These are phyloP conservation scores for Apiospora rasikravindrae DNA, from an alignment of 2,329 filamentous ascomycete genomes.

Conservation along the genomic window DNA sequence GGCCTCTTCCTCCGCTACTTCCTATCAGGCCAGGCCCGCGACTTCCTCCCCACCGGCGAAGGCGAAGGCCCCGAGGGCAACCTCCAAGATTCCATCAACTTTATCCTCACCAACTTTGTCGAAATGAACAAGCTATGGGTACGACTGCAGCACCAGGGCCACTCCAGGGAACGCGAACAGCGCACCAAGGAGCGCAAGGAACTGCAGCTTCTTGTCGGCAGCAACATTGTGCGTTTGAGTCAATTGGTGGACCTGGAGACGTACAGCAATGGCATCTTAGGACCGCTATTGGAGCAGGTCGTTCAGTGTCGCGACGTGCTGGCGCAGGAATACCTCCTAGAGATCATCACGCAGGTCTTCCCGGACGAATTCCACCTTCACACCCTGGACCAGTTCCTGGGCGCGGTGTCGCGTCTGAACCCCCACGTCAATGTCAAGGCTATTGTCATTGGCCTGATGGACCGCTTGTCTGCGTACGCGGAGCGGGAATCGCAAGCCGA, in stretches of 20 bases:
- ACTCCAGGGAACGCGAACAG: constrained; percentile 92
- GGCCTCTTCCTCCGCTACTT: constrained; percentile 97
- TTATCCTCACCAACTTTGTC: constrained; percentile 97
- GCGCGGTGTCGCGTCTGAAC: constrained; percentile 89
- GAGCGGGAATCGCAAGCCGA: constrained; percentile 81
- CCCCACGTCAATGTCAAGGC: constrained; percentile 97
- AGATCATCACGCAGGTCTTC: constrained; percentile 99
- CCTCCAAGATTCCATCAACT: constrained; percentile 96
- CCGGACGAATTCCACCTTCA: constrained; percentile 98
- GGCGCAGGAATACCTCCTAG: constrained; percentile 94
- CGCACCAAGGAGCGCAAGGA: constrained; percentile 94
- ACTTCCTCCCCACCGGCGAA: constrained; percentile 80
- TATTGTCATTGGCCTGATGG: constrained; percentile 98
- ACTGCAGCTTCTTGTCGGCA: constrained; percentile 92
- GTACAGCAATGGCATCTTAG: constrained; percentile 90
- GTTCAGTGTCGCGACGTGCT: constrained; percentile 97
- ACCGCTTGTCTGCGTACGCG: constrained; percentile 92
- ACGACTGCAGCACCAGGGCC: constrained; percentile 93
- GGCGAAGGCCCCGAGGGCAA: constrained; percentile 95
- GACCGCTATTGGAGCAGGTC: constrained; percentile 90
- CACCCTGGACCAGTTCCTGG: constrained; percentile 93
- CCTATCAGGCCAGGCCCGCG: constrained; percentile 90
- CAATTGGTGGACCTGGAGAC: constrained; percentile 94
- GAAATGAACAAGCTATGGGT: constrained; percentile 99
- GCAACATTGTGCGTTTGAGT: constrained; percentile 92